Evolutionary conservation across 257 asterid species (phyloP).

Genomic region (Hygrophila difformis): DNA sequence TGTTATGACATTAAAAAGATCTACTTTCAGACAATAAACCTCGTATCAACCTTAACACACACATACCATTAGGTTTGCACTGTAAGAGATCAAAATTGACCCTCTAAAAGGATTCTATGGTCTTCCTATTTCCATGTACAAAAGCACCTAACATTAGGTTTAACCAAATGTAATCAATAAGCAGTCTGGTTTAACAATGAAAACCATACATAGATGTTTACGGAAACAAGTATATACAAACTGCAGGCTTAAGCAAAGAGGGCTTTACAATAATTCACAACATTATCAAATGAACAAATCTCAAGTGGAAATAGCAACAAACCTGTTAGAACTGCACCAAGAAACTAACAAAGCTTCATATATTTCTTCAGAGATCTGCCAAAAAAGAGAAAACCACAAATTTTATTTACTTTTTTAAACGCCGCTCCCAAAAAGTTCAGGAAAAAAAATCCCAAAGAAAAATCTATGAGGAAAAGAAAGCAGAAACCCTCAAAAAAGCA

Average conservation of each 20-base stretch:
- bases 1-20: no score
- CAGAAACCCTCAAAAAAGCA: slow-evolving; percentile 5
- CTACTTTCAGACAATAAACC: slow-evolving; percentile 13
- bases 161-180: neutral
- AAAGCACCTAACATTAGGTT: neutral
- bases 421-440: no score
- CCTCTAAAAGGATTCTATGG: no score
- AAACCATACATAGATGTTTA: no score
- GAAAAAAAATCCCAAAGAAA: no score
- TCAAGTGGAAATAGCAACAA: neutral
- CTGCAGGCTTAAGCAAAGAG: no score
- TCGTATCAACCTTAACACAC: neutral
- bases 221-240: slow-evolving; percentile 1
- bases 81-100: slow-evolving; percentile 8
- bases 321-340: slow-evolving; percentile 20
- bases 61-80: neutral
- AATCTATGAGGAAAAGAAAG: no score
- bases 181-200: no score
- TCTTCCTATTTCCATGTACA: no score
- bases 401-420: no score
- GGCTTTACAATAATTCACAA: slow-evolving; percentile 11
- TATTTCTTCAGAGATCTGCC: slow-evolving; percentile 25
- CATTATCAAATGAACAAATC: neutral
- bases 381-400: no score
- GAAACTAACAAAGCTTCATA: slow-evolving; percentile 10